A percentile compares a stretch with the other conserved stretches of the same genome.
Conservation (phyloP, 345 rosid genomes). For the Rhodamnia argentea region DNA sequence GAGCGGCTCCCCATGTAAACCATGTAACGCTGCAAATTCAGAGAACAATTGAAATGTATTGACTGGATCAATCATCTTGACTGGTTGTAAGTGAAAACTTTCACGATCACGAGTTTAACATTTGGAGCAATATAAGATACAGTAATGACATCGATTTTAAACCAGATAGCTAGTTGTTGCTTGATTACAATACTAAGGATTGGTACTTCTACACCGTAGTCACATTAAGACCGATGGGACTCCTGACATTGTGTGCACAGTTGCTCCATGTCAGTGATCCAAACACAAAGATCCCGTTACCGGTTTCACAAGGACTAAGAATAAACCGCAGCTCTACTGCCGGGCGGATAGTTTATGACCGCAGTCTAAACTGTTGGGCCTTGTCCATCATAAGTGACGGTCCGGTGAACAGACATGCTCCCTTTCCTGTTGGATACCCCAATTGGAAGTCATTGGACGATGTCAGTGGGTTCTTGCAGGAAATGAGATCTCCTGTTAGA, state of each 20-base stretch:
- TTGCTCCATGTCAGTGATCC: conserved; percentile 42
- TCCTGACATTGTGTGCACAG: conserved; percentile 21
- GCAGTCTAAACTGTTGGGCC: conserved; percentile 19
- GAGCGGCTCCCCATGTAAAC: conserved; percentile 40
- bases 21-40: conserved; percentile 28
- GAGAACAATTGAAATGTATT: not conserved
- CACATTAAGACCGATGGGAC: conserved; percentile 34
- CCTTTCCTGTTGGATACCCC: conserved; percentile 33
- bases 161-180: not conserved
- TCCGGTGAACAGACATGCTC: conserved; percentile 17
- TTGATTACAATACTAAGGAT: not conserved
- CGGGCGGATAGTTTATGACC: conserved; percentile 14
- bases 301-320: conserved; percentile 20
- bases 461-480: conserved; percentile 15
- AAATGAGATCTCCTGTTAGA: conserved; percentile 23
- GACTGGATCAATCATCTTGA: not conserved
- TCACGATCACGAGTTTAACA: not conserved
- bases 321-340: conserved; percentile 23
- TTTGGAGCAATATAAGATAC: not conserved
- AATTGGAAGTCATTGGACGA: conserved; percentile 28
- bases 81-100: not conserved
- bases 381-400: conserved; percentile 31
- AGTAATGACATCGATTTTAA: not conserved
- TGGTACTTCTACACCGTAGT: conserved; percentile 6
- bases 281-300: conserved; percentile 25